phyloP scores from a whole-genome alignment of 129 eudicot species.

The Escallonia rubra region DNA sequence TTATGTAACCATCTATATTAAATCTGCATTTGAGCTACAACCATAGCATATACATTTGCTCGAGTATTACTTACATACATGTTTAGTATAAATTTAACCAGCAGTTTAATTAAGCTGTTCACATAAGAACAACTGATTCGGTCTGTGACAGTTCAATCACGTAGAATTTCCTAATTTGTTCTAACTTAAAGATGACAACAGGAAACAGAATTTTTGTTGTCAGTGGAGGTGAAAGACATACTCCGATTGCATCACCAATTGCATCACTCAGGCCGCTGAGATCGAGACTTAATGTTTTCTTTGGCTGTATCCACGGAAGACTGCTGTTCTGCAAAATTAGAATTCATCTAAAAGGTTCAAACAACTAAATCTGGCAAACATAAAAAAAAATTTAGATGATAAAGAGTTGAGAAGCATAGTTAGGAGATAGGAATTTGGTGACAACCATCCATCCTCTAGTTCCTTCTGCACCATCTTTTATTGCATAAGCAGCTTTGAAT shows the following conservation, averaged over 20 bases:
- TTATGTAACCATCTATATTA: too few relatives aligned
- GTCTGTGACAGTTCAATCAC: too few relatives aligned
- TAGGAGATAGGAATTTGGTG: constrained; percentile 2
- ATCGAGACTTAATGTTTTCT: constrained; percentile 66
- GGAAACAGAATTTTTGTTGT: too few relatives aligned
- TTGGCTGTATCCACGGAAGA: constrained; percentile 90
- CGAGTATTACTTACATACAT: too few relatives aligned
- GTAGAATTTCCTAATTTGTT: too few relatives aligned
- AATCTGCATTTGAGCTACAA: too few relatives aligned
- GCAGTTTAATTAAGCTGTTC: too few relatives aligned
- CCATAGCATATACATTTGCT: too few relatives aligned
- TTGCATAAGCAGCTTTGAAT: constrained; percentile 93
- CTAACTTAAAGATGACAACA: too few relatives aligned
- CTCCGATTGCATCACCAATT: constrained; percentile 52
- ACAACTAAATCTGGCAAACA: background rate
- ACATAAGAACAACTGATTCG: too few relatives aligned
- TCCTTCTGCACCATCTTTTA: constrained; percentile 99
- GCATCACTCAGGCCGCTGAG: constrained; percentile 61
- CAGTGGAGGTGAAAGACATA: constrained; percentile 28
- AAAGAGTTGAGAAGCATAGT: constrained; percentile 2
- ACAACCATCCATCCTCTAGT: constrained; percentile 91
- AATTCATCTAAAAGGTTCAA: constrained; percentile 7
- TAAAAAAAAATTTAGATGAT: background rate
- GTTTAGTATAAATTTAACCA: too few relatives aligned
- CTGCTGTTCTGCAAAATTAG: constrained; percentile 77